Percentiles rank a stretch among this genome's conserved stretches.
Evolutionary conservation across 2,329 filamentous ascomycete species (phyloP).

Genomic region (Xylaria arbuscula): DNA sequence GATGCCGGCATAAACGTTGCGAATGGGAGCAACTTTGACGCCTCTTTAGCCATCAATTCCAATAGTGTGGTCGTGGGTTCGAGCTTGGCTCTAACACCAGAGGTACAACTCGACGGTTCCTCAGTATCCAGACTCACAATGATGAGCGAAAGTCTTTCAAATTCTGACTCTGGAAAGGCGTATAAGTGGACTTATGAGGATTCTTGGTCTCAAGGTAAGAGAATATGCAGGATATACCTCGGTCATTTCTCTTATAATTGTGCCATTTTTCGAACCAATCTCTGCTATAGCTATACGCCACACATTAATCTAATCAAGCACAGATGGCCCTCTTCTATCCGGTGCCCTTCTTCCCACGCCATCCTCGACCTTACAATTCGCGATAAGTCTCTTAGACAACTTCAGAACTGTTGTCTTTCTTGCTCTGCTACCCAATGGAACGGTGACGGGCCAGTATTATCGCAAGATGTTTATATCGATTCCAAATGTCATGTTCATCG

Average conservation of each 20-base stretch:
- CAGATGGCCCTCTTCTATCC: constrained; percentile 7
- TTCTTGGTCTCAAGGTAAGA: constrained; percentile 11
- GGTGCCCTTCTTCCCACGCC: background rate
- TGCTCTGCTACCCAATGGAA: constrained; percentile 35
- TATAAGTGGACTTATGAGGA: constrained; percentile 16
- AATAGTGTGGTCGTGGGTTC: constrained; percentile 34
- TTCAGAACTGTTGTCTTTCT: constrained; percentile 19
- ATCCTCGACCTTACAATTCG: constrained; percentile 14
- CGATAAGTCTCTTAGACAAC: constrained; percentile 13
- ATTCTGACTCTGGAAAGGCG: constrained; percentile 37
- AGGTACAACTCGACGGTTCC: constrained; percentile 19
- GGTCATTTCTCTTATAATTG: background rate
- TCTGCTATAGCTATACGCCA: no score
- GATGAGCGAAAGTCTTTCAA: constrained; percentile 33
- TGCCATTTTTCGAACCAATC: no score
- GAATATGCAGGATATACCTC: background rate
- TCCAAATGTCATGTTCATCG: constrained; percentile 38
- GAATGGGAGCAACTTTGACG: constrained; percentile 41
- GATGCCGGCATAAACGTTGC: constrained; percentile 44
- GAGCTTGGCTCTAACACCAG: constrained; percentile 42
- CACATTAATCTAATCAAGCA: background rate
- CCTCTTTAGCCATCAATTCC: constrained; percentile 38
- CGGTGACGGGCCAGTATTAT: constrained; percentile 16
- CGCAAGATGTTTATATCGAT: background rate
- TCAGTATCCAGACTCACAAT: constrained; percentile 36